Conservation (phyloP, 768 basidiomycete genomes). For the Tulasnella sp. region DNA sequence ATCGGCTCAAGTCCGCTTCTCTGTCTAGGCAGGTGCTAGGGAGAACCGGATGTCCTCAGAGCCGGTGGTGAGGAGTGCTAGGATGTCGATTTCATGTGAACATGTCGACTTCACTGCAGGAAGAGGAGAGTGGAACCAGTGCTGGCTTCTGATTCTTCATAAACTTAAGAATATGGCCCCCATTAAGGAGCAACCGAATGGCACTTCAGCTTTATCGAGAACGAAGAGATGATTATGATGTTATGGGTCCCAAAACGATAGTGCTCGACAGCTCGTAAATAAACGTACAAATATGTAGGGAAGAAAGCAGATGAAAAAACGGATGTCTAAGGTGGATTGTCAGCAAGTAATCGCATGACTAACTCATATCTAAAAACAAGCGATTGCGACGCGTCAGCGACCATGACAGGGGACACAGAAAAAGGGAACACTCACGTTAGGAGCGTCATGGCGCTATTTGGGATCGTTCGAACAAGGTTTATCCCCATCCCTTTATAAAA, state of each 20-base stretch:
- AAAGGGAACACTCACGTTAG: conserved; percentile 63
- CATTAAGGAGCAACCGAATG: background rate
- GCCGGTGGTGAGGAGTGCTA: too few species aligned
- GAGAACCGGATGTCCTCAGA: too few species aligned
- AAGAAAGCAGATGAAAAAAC: background rate
- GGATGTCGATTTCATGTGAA: background rate
- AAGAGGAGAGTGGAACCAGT: background rate
- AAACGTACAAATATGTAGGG: background rate
- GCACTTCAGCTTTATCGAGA: background rate
- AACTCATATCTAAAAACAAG: conserved; percentile 41
- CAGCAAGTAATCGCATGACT: conserved; percentile 38
- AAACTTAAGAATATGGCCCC: background rate
- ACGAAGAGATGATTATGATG: background rate
- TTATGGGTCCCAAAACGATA: background rate
- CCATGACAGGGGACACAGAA: conserved; percentile 25
- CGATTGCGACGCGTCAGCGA: conserved; percentile 4
- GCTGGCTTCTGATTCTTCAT: background rate
- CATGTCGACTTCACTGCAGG: background rate
- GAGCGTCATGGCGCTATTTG: conserved; percentile 94
- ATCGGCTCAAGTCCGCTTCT: too few species aligned
- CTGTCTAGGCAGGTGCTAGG: too few species aligned
- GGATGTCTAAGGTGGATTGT: background rate
- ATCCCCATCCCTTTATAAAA: conserved; percentile 93
- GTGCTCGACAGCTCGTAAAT: background rate
- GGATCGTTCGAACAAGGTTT: conserved; percentile 91